These are phyloP conservation scores for Thelonectria discophora DNA, from an alignment of 2,329 filamentous ascomycete genomes.

Conservation along the genomic window DNA sequence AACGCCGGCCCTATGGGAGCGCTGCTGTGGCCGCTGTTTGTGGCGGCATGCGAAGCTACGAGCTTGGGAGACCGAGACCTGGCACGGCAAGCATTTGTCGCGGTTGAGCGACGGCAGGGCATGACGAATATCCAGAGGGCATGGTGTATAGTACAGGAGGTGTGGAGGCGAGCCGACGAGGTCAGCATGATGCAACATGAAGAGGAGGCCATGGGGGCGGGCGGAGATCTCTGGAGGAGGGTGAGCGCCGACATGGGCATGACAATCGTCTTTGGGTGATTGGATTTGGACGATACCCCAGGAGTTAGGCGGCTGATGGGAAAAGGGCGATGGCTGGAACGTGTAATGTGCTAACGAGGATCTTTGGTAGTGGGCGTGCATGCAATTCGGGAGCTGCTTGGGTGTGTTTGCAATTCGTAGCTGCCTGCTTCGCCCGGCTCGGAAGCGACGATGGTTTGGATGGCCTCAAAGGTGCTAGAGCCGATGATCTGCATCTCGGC, in stretches of 20 bases:
- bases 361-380: neutral
- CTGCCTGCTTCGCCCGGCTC: neutral
- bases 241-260: slow-evolving; percentile 68
- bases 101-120: slow-evolving; percentile 65
- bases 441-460: too few species aligned
- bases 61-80: slow-evolving; percentile 59
- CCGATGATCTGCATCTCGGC: slow-evolving; percentile 34
- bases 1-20: slow-evolving; percentile 70
- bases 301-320: slow-evolving; percentile 34
- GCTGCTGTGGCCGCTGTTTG: slow-evolving; percentile 71
- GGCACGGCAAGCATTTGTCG: slow-evolving; percentile 61
- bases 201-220: slow-evolving; percentile 32
- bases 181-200: slow-evolving; percentile 40
- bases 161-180: slow-evolving; percentile 65
- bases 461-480: too few species aligned
- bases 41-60: slow-evolving; percentile 68
- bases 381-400: neutral
- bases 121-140: slow-evolving; percentile 72
- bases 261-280: slow-evolving; percentile 64
- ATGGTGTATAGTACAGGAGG: slow-evolving; percentile 68
- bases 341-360: slow-evolving; percentile 10
- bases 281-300: slow-evolving; percentile 37
- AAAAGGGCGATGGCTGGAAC: slow-evolving; percentile 19
- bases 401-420: neutral
- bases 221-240: slow-evolving; percentile 61